Percentiles rank a stretch among this genome's conserved stretches.
These are phyloP conservation scores for Parmelia sp. DNA, from an alignment of 495 filamentous ascomycete species.

Conservation along the genomic window DNA sequence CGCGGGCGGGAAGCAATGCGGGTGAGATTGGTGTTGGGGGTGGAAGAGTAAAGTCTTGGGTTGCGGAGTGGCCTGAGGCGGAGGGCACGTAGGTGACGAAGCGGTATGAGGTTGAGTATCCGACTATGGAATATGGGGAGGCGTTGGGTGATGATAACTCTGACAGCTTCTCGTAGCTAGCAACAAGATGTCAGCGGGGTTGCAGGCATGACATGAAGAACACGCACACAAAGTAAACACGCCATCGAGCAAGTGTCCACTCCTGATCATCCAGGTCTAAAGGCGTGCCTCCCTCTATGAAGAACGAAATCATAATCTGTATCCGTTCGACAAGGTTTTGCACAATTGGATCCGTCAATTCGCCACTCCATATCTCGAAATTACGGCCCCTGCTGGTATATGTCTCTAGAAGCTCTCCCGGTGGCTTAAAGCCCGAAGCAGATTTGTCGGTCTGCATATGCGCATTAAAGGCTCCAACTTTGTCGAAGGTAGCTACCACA, in stretches of 20 bases:
- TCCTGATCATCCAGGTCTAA: slow-evolving; percentile 67
- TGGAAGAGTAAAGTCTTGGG: slow-evolving; percentile 41
- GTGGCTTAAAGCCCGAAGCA: slow-evolving; percentile 55
- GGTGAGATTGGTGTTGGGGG: slow-evolving; percentile 36
- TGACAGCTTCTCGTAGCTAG: slow-evolving; percentile 60
- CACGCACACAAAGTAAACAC: slow-evolving; percentile 66
- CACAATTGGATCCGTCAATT: slow-evolving; percentile 51
- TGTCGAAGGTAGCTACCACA: slow-evolving; percentile 54
- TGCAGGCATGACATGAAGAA: slow-evolving; percentile 21
- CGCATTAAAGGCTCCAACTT: slow-evolving; percentile 51
- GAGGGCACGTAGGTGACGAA: slow-evolving; percentile 55
- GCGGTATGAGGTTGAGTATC: slow-evolving; percentile 86
- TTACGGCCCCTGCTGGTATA: slow-evolving; percentile 45
- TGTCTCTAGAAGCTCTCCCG: slow-evolving; percentile 47
- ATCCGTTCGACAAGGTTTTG: slow-evolving; percentile 64
- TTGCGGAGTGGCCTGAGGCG: slow-evolving; percentile 21
- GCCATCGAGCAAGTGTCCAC: slow-evolving; percentile 75
- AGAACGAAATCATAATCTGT: slow-evolving; percentile 77
- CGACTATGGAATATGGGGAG: slow-evolving; percentile 65
- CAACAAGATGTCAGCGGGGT: slow-evolving; percentile 3
- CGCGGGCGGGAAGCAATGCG: slow-evolving; percentile 55
- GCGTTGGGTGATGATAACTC: slow-evolving; percentile 38
- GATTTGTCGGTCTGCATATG: slow-evolving; percentile 47
- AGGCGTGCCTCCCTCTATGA: slow-evolving; percentile 80
- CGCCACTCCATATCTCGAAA: slow-evolving; percentile 59